These are phyloP conservation scores for Paramecium bursaria DNA, from an alignment of 73 alveolate genomes.

Conservation along the genomic window DNA sequence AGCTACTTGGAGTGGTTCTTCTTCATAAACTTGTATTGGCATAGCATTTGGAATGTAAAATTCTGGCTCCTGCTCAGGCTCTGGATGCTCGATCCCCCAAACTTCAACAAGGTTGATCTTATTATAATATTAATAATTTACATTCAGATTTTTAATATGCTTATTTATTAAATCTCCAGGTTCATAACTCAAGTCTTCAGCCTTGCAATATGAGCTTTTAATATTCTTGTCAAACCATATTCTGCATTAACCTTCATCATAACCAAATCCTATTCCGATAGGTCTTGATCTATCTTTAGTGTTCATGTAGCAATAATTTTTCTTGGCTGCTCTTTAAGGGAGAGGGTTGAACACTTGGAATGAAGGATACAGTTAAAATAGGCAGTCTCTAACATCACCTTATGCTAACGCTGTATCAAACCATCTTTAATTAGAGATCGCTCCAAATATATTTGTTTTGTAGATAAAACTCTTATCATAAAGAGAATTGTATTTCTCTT, in stretches of 20 bases:
- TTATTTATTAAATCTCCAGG: slow-evolving; percentile 14
- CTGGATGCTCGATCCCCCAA: slow-evolving; percentile 38
- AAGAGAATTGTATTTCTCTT: slow-evolving; percentile 3
- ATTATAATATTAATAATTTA: not conserved
- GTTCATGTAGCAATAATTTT: slow-evolving; percentile 34
- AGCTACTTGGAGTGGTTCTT: not conserved
- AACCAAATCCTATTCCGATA: slow-evolving; percentile 33
- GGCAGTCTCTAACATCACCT: slow-evolving; percentile 44
- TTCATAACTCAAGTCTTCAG: slow-evolving; percentile 43
- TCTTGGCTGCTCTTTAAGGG: slow-evolving; percentile 38
- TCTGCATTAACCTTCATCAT: slow-evolving; percentile 23
- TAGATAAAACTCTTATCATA: slow-evolving; percentile 19
- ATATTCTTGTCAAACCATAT: slow-evolving; percentile 46
- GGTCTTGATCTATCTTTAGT: slow-evolving; percentile 24
- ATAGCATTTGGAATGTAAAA: not conserved
- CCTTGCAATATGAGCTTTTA: not conserved
- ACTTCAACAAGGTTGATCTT: slow-evolving; percentile 44
- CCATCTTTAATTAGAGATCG: slow-evolving; percentile 60
- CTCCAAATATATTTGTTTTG: slow-evolving; percentile 25
- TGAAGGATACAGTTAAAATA: slow-evolving; percentile 25
- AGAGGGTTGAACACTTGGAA: not conserved
- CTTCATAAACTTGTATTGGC: not conserved
- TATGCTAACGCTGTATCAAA: slow-evolving; percentile 45
- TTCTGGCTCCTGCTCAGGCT: slow-evolving; percentile 30
- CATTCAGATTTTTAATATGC: slow-evolving; percentile 24